Evolutionary conservation across 495 filamentous ascomycete species (phyloP), one percentile per base, ranked within the genome.

Genomic region (Aspergillus saccharolyticus): DNA sequence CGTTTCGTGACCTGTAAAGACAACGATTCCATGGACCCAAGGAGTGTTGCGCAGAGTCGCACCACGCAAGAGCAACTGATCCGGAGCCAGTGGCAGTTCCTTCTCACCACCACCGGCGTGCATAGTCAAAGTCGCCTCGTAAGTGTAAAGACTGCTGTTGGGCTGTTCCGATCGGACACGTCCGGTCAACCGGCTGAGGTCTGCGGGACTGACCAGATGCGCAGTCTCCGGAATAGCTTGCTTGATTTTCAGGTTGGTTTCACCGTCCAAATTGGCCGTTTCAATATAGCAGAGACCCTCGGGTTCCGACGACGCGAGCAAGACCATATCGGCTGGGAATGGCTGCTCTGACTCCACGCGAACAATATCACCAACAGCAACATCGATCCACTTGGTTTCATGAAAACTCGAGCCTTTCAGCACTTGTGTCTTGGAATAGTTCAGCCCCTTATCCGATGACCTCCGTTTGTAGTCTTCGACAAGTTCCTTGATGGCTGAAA

Each of bases 201-300:
- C 94, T 56, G 79, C 84, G 10, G 91, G 86, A 63, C 88, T 95
- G 54, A 97, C 94, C 55, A 96, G 75, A 58, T 88, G 81, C 52
- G 87, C 85, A 1, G 95, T 97, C 75, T 99, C 95, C 2, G 95
- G 94, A 52, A 97, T 88, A 25, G 87, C 92, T 77, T 99, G 95
- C 74, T 99, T 99, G 74, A 99, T 96, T 70, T 99, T 99, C 55
- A 99, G 77, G 66, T 99, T 99, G 18, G 95, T 99, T 71, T 99
- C 95, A 55, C 95, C 95, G 64, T 99, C 95, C 53, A 99, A 75
- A 67, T 99, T 99, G 28, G 95, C 94, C 0, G 95, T 99, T 78
- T 99, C 95, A 65, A 97, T 99, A 66, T 99, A 99, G 71, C 95
- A 99, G 55, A 99, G 70, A 59, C 95, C 95, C 73, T 99, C 95